Evolutionary conservation across 176 grass and related monocot species (phyloP), one percentile per base, ranked within the genome.

Genomic region (Triticum turgidum): DNA sequence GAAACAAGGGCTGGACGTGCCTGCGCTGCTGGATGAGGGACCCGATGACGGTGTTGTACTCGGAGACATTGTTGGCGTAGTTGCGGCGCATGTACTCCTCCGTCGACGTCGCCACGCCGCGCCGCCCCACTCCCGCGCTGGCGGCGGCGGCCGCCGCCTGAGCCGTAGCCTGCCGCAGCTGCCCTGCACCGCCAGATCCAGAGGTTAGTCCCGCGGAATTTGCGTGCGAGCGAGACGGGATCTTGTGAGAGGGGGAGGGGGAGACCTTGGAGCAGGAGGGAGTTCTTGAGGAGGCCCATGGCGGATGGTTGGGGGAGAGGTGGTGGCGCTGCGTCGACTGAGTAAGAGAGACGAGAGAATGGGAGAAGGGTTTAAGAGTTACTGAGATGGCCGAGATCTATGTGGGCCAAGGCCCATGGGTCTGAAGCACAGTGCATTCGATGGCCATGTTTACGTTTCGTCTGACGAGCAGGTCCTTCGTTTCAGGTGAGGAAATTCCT

Each of bases 21-120:
- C 94, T 98, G 85, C 97, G 84, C 88, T 94, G 92, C n/a, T 87
- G 54, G 79, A 96, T 75, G 67, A 98, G 92, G 61, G 92, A 94
- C 13, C 94, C 92, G 30, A 98, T 94, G 84, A 98, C 97, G n/a
- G 90, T 96, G 71, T 98, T 96, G 87, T 96, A 98, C 83, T 98
- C 97, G 78, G 90, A 87, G 72, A 86, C 14, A 33, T 98, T 98
- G 38, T 85, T 91, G 44, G 97, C 97, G 73, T 98, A 98, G 82
- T 98, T 98, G 44, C 97, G 89, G 84, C 90, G 94, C 52, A 64
- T 79, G 87, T 92, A 92, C 67, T 98, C 92, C 25, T 89, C 92
- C 86, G 90, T 86, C 15, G 84, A 39, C 51, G 83, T 92, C 84
- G 93, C 89, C 38, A 88, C 69, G n/a, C 84, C 58, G 21, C 91